These are phyloP conservation scores for Xylariaceae sp. DNA, from an alignment of 2,329 filamentous ascomycete species.

Conservation along the genomic window DNA sequence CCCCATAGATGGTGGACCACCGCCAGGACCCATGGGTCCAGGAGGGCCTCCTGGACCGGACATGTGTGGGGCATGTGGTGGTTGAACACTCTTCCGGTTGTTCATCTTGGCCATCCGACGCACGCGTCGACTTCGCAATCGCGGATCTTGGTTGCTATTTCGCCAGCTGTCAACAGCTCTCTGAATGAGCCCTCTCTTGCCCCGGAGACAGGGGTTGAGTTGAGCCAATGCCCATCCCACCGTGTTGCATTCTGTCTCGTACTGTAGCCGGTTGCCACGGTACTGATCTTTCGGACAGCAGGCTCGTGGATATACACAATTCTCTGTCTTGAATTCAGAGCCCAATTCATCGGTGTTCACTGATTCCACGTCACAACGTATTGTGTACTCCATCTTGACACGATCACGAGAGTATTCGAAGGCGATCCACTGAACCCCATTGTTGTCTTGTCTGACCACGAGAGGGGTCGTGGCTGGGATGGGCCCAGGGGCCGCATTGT, in stretches of 20 bases:
- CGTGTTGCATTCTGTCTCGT: slow-evolving; percentile 98
- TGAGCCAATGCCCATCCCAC: slow-evolving; percentile 99
- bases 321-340: slow-evolving; percentile 92
- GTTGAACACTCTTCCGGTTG: slow-evolving; percentile 69
- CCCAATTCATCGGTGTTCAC: slow-evolving; percentile 84
- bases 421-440: slow-evolving; percentile 97
- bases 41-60: slow-evolving; percentile 62
- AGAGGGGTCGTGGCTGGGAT: slow-evolving; percentile 95
- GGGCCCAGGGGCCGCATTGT: slow-evolving; percentile 88
- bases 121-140: slow-evolving; percentile 85
- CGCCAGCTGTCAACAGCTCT: slow-evolving; percentile 97
- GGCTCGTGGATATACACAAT: slow-evolving; percentile 94
- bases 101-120: slow-evolving; percentile 95
- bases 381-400: slow-evolving; percentile 99
- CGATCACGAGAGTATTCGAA: slow-evolving; percentile 97
- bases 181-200: slow-evolving; percentile 94
- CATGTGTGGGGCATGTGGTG: slow-evolving; percentile 61
- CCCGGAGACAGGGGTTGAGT: slow-evolving; percentile 82
- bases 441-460: slow-evolving; percentile 90
- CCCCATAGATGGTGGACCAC: slow-evolving; percentile 53
- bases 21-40: slow-evolving; percentile 58
- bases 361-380: slow-evolving; percentile 95
- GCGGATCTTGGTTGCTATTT: slow-evolving; percentile 96
- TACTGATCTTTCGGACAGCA: slow-evolving; percentile 96
- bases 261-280: slow-evolving; percentile 88